phyloP scores from a whole-genome alignment of 2,329 filamentous ascomycete genomes.

The Annulohypoxylon truncatum region DNA sequence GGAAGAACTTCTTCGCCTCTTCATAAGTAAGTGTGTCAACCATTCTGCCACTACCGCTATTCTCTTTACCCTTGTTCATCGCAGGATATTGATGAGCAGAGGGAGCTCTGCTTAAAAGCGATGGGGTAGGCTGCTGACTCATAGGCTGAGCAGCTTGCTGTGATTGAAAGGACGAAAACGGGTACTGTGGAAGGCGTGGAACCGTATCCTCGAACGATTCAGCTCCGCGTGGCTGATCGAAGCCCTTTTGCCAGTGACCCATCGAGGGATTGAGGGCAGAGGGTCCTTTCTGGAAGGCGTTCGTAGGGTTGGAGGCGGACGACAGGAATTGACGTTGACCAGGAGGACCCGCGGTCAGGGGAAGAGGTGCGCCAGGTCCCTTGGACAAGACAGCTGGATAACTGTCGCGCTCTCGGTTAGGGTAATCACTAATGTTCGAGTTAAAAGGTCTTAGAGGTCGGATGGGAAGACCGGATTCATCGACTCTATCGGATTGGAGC shows the following conservation, averaged over 20 bases:
- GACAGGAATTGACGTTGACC: constrained; percentile 63
- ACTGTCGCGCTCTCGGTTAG: constrained; percentile 35
- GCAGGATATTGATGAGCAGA: constrained; percentile 18
- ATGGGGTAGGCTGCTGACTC: constrained; percentile 19
- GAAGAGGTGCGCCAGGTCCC: constrained; percentile 59
- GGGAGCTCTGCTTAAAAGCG: constrained; percentile 24
- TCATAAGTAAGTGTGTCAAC: constrained; percentile 49
- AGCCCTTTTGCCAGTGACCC: constrained; percentile 49
- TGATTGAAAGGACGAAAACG: not conserved
- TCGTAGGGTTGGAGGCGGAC: constrained; percentile 56
- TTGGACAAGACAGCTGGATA: constrained; percentile 44
- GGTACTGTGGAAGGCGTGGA: constrained; percentile 32
- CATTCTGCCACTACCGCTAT: constrained; percentile 36
- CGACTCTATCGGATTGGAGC: constrained; percentile 37
- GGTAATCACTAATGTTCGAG: not conserved
- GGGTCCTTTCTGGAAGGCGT: constrained; percentile 49
- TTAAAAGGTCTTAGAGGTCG: constrained; percentile 6
- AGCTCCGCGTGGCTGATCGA: constrained; percentile 44
- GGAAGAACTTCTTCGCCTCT: constrained; percentile 49
- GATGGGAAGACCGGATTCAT: constrained; percentile 25
- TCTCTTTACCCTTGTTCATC: constrained; percentile 8
- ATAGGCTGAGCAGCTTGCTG: constrained; percentile 21
- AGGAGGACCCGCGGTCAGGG: constrained; percentile 66
- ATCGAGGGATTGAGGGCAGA: constrained; percentile 54
- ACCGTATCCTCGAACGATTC: constrained; percentile 25